Base-by-base conservation (phyloP, 179 eudicot genomes). In the Camellia oleifera region DNA sequence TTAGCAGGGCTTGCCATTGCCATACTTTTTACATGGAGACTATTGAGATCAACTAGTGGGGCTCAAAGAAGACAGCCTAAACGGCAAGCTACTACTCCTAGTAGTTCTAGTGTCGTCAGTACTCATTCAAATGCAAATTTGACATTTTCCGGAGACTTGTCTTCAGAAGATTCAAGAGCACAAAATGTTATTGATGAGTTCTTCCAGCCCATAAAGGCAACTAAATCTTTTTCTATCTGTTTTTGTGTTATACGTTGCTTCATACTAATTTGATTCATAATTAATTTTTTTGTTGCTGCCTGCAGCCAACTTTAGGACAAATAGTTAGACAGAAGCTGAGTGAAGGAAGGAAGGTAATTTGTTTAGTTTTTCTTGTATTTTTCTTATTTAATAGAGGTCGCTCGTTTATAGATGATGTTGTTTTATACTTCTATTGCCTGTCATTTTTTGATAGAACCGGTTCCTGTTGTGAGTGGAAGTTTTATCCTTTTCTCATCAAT, bases 261-360 rank as follows among this genome's bases (percentile, higher is more conserved):
- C 32, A 4, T 45, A 4, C 44, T 79, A 67, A 76, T 80, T 48
- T 57, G 54, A 40, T 70, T 72, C 63, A 20, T 18, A 32, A 70
- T 76, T 20, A 63, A 56, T 20, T 48, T 56, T 68, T 72, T 18
- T 18, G 17, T 69, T 20, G 71, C 71, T 62, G 67, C 52, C 18
- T 85, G 83, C 98, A 95, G 99, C 97, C 93, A 83, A 94, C 98
- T 61, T 82, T 94, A 76, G 91, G 91, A 9, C 99, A 92, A 87
- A 74, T 95, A 78, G 97, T 95, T 77, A 89, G 95, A 86, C 99
- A 95, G 78, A 89, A 88, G 83, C 79, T 95, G 80, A 89, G 92
- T 87, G 98, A 93, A 84, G 98, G 98, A 78, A 91, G 98, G 76
- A 95, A 95, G 98, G 98, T 95, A 86, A 78, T 76, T 54, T 60